These are phyloP conservation scores for Geoglossum cookeanum DNA, from an alignment of 2,329 filamentous ascomycete genomes.

Conservation along the genomic window DNA sequence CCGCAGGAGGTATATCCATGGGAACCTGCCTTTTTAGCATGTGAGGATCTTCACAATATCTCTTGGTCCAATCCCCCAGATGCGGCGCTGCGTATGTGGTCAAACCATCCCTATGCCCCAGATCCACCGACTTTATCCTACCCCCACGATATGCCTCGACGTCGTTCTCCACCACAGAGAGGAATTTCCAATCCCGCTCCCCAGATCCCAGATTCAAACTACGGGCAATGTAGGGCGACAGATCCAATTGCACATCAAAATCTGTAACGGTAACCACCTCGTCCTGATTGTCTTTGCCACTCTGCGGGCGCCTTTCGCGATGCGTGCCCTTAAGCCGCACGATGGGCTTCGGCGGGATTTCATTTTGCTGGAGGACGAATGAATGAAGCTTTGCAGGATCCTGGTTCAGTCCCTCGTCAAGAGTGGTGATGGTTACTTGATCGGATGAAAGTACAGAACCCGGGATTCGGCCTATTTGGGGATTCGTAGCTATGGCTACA, in stretches of 20 bases:
- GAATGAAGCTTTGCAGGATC: slow-evolving; percentile 14
- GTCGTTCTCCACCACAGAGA: slow-evolving; percentile 36
- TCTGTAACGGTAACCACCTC: slow-evolving; percentile 31
- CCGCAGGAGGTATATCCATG: slow-evolving; percentile 17
- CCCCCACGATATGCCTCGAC: slow-evolving; percentile 48
- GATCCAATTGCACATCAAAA: slow-evolving; percentile 39
- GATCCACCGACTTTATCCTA: slow-evolving; percentile 34
- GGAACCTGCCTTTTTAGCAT: neutral
- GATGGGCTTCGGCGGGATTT: slow-evolving; percentile 6
- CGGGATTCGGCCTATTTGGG: neutral
- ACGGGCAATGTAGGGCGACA: slow-evolving; percentile 36
- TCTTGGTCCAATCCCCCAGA: slow-evolving; percentile 10
- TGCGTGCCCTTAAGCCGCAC: slow-evolving; percentile 17
- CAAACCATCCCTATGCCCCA: slow-evolving; percentile 18
- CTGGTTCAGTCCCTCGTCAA: slow-evolving; percentile 13
- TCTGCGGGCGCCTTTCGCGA: slow-evolving; percentile 13
- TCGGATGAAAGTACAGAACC: neutral
- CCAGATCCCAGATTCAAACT: slow-evolving; percentile 8
- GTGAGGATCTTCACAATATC: neutral
- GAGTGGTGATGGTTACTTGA: slow-evolving; percentile 8
- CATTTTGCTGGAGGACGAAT: slow-evolving; percentile 10
- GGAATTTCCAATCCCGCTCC: slow-evolving; percentile 23
- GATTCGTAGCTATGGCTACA: neutral
- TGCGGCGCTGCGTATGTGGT: slow-evolving; percentile 6
- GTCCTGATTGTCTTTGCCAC: slow-evolving; percentile 22